A percentile compares a stretch with the other conserved stretches of the same genome.
These are phyloP conservation scores for Neurospora discreta DNA, from an alignment of 495 filamentous ascomycete genomes.

Conservation along the genomic window DNA sequence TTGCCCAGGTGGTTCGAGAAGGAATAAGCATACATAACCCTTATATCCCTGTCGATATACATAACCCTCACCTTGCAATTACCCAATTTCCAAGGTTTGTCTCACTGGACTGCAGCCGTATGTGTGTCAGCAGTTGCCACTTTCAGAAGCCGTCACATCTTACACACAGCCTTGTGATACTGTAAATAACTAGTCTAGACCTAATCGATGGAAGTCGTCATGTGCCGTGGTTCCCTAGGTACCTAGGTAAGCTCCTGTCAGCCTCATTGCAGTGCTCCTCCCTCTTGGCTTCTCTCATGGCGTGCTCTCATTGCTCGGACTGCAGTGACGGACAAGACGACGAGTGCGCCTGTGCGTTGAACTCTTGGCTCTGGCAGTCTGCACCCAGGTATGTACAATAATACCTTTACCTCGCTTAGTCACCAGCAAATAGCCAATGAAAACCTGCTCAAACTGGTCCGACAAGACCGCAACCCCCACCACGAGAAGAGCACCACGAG, in stretches of 20 bases:
- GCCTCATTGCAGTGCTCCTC: neutral
- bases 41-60: neutral
- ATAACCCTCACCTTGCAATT: neutral
- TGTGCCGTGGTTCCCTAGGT: no score
- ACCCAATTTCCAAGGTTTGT: neutral
- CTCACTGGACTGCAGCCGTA: neutral
- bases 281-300: neutral
- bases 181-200: neutral
- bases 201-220: neutral
- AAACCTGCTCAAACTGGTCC: constrained; percentile 39
- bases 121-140: neutral
- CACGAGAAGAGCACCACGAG: neutral
- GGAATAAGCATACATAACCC: neutral
- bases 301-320: neutral
- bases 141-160: neutral
- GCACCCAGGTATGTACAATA: neutral
- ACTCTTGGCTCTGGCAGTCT: neutral
- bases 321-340: neutral
- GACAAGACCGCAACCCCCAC: constrained; percentile 27
- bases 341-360: neutral
- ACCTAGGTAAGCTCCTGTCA: no score
- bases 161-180: neutral
- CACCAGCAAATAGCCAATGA: constrained; percentile 27
- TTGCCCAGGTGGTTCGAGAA: neutral
- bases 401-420: neutral